Evolutionary conservation across 2,329 filamentous ascomycete species (phyloP).

Genomic region (Ascochyta rabiei): DNA sequence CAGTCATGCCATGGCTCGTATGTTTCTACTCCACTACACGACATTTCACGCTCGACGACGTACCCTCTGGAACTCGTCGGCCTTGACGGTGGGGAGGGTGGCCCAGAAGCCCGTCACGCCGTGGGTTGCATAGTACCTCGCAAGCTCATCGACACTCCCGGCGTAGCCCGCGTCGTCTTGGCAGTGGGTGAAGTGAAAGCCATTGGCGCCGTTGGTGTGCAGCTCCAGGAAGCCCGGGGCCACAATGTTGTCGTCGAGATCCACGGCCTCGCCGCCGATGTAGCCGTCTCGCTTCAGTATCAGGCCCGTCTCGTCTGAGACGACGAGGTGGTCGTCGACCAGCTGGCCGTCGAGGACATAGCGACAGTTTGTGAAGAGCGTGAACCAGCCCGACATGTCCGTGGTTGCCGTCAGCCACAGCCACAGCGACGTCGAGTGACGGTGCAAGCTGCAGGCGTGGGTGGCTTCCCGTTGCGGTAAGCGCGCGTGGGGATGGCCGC

Average conservation of each 20-base stretch:
- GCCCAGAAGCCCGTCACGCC: slow-evolving; percentile 62
- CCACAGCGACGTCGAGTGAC: background rate
- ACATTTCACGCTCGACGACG: background rate
- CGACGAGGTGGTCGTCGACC: slow-evolving; percentile 52
- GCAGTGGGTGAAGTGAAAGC: slow-evolving; percentile 62
- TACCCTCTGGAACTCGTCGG: slow-evolving; percentile 54
- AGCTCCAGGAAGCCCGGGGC: slow-evolving; percentile 63
- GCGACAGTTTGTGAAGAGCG: slow-evolving; percentile 54
- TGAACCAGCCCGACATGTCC: slow-evolving; percentile 52
- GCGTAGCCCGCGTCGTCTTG: slow-evolving; percentile 51
- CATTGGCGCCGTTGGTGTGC: slow-evolving; percentile 60
- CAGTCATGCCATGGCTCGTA: too few species aligned
- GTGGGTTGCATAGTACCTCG: slow-evolving; percentile 56
- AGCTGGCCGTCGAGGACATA: slow-evolving; percentile 53
- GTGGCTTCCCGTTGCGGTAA: slow-evolving; percentile 11
- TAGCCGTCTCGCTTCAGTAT: slow-evolving; percentile 52
- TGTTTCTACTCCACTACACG: too few species aligned
- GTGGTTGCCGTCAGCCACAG: slow-evolving; percentile 3
- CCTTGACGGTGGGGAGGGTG: slow-evolving; percentile 59
- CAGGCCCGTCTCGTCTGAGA: slow-evolving; percentile 53
- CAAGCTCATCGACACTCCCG: slow-evolving; percentile 54
- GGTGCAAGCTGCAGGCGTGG: slow-evolving; percentile 3
- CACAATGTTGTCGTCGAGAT: slow-evolving; percentile 58
- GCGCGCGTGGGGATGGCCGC: slow-evolving; percentile 5
- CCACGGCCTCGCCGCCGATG: slow-evolving; percentile 53